Evolutionary conservation across 352 stramenopile species (phyloP).

Genomic region (Aphanomyces euteiches): DNA sequence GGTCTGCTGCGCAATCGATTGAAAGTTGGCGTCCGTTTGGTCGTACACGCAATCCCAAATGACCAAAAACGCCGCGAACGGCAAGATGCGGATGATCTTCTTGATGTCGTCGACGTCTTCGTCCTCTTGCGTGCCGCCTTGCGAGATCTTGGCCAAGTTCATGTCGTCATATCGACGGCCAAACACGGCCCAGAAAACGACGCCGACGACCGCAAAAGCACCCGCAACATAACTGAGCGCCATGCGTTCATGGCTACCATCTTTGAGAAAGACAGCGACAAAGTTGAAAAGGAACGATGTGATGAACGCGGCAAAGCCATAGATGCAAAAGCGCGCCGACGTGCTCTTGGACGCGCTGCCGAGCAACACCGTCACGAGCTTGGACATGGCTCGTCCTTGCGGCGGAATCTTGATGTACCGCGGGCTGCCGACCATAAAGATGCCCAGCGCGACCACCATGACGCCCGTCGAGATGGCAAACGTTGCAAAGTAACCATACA

Average conservation of each 20-base stretch:
- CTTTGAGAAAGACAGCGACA: slow-evolving; percentile 45
- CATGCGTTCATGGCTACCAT: slow-evolving; percentile 40
- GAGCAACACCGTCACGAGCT: slow-evolving; percentile 43
- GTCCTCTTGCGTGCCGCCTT: slow-evolving; percentile 43
- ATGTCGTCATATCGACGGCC: slow-evolving; percentile 49
- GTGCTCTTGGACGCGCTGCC: slow-evolving; percentile 34
- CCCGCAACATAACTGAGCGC: slow-evolving; percentile 52
- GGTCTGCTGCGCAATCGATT: slow-evolving; percentile 63
- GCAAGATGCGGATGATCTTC: slow-evolving; percentile 49
- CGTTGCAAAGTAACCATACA: slow-evolving; percentile 77
- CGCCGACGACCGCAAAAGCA: slow-evolving; percentile 37
- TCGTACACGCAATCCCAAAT: slow-evolving; percentile 63
- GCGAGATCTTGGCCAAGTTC: slow-evolving; percentile 39
- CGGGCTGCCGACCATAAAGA: slow-evolving; percentile 42
- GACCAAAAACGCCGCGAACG: slow-evolving; percentile 57
- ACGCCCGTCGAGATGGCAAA: slow-evolving; percentile 52
- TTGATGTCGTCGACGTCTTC: slow-evolving; percentile 51
- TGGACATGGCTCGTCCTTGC: slow-evolving; percentile 42
- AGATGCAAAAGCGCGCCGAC: slow-evolving; percentile 41
- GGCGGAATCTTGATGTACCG: slow-evolving; percentile 56
- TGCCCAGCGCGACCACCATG: slow-evolving; percentile 41
- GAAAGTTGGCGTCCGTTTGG: slow-evolving; percentile 63
- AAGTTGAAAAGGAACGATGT: slow-evolving; percentile 52
- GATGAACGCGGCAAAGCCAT: slow-evolving; percentile 42
- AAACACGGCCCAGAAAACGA: slow-evolving; percentile 46